Evolutionary conservation across 2,329 filamentous ascomycete species (phyloP), one percentile per base, ranked within the genome.

Genomic region (Cadophora sp.): DNA sequence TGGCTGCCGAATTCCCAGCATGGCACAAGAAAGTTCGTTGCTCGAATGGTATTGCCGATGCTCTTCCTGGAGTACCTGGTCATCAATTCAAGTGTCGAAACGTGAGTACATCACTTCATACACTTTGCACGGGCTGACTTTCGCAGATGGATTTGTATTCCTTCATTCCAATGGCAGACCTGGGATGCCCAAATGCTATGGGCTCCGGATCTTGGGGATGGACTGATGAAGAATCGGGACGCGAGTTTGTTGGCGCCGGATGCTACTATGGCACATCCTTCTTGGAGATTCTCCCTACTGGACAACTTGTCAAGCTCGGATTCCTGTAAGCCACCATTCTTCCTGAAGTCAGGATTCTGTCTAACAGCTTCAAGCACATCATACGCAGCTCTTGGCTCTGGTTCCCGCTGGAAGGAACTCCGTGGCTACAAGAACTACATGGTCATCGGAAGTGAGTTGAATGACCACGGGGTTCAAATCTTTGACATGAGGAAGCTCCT

Each of bases 401-500:
- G 65, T 26, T 77, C 76, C 4, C 72, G 73, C 26, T 80, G 79
- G 79, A 77, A 77, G 66, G 80, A 82, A 62, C 79, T 81, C 60
- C 76, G 79, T 43, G 75, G 76, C 11, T 75, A 80, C 68, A 76
- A 80, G 64, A 72, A 79, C 64, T 80, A 80, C 59, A 76, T 76
- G 64, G 73, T 79, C 68, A 79, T 82, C 68, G 80, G 80, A 34
- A 77, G 77, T 27, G 82, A 84, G 65, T 79, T 82, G 16, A 72
- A 74, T 9, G 75, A 77, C 62, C 85, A 86, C 72, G 81, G 82
- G 46, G 81, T 87, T 56, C 85, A 87, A 74, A 82, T 87, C 73
- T 87, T 87, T 71, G 85, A 87, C 71, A 81, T 85, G 82, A 83
- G 79, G 71, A 85, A 85, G 79, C 79, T 87, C n/a, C 79, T 85